Conservation (phyloP, 2,329 filamentous ascomycete genomes). For the Myrmaecium sp. region DNA sequence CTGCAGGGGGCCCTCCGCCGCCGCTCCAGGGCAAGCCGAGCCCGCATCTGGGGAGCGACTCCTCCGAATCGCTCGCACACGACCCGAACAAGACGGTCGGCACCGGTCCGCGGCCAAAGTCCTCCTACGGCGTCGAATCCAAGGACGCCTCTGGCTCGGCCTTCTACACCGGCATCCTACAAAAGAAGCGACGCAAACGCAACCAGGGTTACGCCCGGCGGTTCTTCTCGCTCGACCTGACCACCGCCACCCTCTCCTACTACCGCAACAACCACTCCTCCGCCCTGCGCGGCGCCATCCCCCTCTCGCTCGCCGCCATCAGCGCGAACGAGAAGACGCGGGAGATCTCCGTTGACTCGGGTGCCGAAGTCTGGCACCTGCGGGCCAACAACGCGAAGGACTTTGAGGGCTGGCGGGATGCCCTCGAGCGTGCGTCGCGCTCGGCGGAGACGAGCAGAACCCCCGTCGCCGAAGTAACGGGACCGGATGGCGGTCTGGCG, state of each 20-base stretch:
- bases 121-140: conserved; percentile 13
- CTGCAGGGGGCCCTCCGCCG: conserved; percentile 29
- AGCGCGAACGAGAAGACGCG: conserved; percentile 74
- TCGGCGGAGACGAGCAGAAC: conserved; percentile 16
- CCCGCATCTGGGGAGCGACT: conserved; percentile 27
- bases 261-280: conserved; percentile 91
- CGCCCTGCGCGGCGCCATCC: conserved; percentile 79
- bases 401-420: conserved; percentile 73
- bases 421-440: conserved; percentile 67
- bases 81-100: conserved; percentile 9
- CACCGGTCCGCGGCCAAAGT: conserved; percentile 24
- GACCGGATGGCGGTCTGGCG: conserved; percentile 11
- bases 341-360: conserved; percentile 93
- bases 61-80: conserved; percentile 37
- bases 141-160: conserved; percentile 20
- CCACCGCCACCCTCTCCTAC: conserved; percentile 86
- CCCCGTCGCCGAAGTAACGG: conserved; percentile 11
- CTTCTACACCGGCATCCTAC: conserved; percentile 68
- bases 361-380: conserved; percentile 92
- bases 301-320: conserved; percentile 77
- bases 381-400: conserved; percentile 68
- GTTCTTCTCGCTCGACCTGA: conserved; percentile 93
- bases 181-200: conserved; percentile 83
- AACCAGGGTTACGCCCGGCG: conserved; percentile 84
- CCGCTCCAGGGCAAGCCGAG: conserved; percentile 20